Base-by-base conservation (phyloP, 2,329 filamentous ascomycete genomes). In the Alternaria alternata region DNA sequence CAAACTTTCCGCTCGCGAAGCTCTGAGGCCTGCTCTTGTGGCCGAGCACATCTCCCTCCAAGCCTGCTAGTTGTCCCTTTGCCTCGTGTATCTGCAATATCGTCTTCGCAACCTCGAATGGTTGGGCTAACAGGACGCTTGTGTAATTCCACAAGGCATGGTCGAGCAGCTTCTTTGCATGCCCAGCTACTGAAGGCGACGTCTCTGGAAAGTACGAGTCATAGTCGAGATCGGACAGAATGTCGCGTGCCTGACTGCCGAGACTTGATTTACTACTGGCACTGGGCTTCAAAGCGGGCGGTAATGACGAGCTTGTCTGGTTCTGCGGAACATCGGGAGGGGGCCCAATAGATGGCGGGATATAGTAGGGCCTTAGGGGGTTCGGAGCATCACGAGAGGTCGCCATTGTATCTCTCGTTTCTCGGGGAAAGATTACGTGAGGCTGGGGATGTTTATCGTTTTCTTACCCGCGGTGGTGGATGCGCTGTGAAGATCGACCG, bases 51-150 rank as follows among this genome's bases (percentile, higher is more conserved):
- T 66, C 62, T 11, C 62, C 32, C 6, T 65, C 54, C 34, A 77
- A 60, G 2, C 63, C 65, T 1, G 69, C 68, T 16, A 75, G 59
- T 57, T 76, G 73, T 4, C 68, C 78, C 9, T 78, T 76, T 38
- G 82, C 82, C 53, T 87, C 80, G 65, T 87, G 88, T 52, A 93
- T 88, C 80, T 99, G 95, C 69, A 99, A 81, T 57, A 98, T 87
- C 14, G 90, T 95, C 85, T 97, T 98, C 74, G 94, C 93, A 59
- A 97, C 94, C 83, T 98, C 95, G 78, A 99, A 98, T 14, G 95
- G 95, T 80, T 99, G 95, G 54, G 93, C 91, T 76, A 97, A 89
- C 73, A 98, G 80, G 24, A 97, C 89, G 59, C 90, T 93, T 14
- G 90, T 91, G 81, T 99, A 99, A 76, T 95, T 94, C 89, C 94